A percentile compares a stretch with the other conserved stretches of the same genome.
These are phyloP conservation scores for Linum trigynum DNA, from an alignment of 345 rosid genomes.

Conservation along the genomic window DNA sequence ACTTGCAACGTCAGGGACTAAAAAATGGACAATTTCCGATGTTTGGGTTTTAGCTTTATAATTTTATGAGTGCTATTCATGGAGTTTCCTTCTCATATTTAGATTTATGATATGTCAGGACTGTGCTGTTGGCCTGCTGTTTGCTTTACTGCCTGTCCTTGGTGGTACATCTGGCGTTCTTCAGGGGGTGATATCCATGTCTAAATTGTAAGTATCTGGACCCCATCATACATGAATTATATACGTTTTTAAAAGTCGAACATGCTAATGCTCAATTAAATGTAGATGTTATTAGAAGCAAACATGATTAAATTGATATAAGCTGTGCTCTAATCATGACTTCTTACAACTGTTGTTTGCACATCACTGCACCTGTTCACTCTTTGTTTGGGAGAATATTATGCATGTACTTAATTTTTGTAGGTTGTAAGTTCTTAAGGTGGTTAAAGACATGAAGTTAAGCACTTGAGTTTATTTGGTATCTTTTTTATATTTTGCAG, in stretches of 20 bases:
- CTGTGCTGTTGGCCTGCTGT: conserved; percentile 86
- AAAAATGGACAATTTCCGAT: not conserved
- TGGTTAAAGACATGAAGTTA: no score
- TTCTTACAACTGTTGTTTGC: not conserved
- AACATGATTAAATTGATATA: not conserved
- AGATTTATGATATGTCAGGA: conserved; percentile 37
- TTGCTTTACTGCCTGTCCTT: conserved; percentile 91
- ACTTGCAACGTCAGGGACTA: not conserved
- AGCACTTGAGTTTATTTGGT: not conserved
- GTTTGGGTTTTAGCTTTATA: not conserved
- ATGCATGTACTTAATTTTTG: no score
- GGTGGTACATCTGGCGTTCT: conserved; percentile 83
- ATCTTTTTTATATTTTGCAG: not conserved
- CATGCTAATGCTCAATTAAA: not conserved
- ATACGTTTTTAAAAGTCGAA: not conserved
- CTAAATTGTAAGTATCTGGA: conserved; percentile 49
- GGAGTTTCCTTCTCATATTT: conserved; percentile 8
- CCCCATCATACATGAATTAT: not conserved
- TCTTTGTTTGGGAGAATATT: no score
- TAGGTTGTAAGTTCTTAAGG: no score
- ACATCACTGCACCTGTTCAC: not conserved
- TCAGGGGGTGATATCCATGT: conserved; percentile 78
- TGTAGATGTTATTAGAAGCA: not conserved
- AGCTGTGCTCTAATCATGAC: not conserved
- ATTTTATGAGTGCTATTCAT: conserved; percentile 10